Conservation (phyloP, 306 rosid genomes). For the Amphicarpaea edgeworthii region DNA sequence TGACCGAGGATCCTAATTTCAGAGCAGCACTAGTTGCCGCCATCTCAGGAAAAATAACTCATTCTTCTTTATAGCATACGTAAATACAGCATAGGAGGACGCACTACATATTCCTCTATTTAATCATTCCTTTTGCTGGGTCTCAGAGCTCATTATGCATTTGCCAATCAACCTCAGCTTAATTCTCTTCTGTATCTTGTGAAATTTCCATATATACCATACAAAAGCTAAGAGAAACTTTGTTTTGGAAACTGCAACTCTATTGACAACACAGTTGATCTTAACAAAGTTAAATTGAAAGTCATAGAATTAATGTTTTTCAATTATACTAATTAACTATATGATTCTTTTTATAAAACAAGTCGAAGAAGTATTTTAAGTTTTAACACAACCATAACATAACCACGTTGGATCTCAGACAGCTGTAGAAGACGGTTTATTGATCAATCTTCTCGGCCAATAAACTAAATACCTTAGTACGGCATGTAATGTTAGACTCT, state of each 20-base stretch:
- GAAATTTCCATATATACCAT: neutral
- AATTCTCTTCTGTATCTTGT: conserved; percentile 15
- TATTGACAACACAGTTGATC: neutral
- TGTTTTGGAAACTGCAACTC: neutral
- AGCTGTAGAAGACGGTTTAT: neutral
- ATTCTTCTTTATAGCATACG: conserved; percentile 48
- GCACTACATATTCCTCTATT: conserved; percentile 39
- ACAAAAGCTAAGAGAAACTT: neutral
- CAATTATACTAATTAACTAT: neutral
- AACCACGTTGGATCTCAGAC: neutral
- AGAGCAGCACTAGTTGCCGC: conserved; percentile 93
- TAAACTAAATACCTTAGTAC: conserved; percentile 3
- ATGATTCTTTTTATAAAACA: neutral
- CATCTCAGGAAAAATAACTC: conserved; percentile 76
- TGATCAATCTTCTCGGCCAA: neutral
- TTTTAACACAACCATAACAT: too few relatives aligned
- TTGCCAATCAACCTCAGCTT: conserved; percentile 38
- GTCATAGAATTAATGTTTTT: neutral
- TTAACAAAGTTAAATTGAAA: neutral
- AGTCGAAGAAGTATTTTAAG: conserved; percentile 10
- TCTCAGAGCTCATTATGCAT: conserved; percentile 15
- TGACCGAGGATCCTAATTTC: conserved; percentile 90
- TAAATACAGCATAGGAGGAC: conserved; percentile 66
- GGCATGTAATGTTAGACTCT: too few relatives aligned
- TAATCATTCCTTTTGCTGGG: conserved; percentile 47